Percentiles rank a stretch among this genome's conserved stretches.
phyloP scores from a whole-genome alignment of 495 filamentous ascomycete genomes.

The Penicillium salamii region DNA sequence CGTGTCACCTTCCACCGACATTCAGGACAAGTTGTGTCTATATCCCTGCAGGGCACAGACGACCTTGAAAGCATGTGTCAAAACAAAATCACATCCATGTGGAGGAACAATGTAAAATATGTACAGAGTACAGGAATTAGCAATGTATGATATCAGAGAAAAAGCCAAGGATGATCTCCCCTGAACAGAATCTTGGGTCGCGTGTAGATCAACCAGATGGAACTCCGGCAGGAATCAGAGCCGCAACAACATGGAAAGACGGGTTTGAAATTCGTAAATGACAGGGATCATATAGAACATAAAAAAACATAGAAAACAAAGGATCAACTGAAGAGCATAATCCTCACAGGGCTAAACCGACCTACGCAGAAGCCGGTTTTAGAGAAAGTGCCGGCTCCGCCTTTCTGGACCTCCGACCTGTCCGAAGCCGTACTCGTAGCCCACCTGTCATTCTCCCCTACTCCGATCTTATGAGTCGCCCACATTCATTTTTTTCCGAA shows the following conservation, averaged over 20 bases:
- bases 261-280: neutral
- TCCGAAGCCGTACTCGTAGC: neutral
- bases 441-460: constrained; percentile 17
- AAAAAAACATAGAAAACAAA: too few relatives aligned
- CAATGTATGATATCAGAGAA: constrained; percentile 2
- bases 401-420: constrained; percentile 12
- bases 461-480: constrained; percentile 16
- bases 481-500: constrained; percentile 1
- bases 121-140: neutral
- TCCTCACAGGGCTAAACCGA: too few relatives aligned
- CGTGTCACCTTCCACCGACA: constrained; percentile 10
- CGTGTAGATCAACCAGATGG: constrained; percentile 23
- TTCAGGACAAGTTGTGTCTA: constrained; percentile 1
- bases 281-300: too few relatives aligned
- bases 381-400: constrained; percentile 3
- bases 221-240: neutral
- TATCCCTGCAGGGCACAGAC: constrained; percentile 21
- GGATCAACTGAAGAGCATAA: too few relatives aligned
- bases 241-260: neutral
- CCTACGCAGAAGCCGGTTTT: constrained; percentile 10
- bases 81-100: constrained; percentile 1
- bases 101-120: constrained; percentile 1
- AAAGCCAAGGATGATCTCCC: constrained; percentile 5
- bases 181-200: constrained; percentile 7
- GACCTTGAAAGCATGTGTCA: constrained; percentile 8